Evolutionary conservation across 2,329 filamentous ascomycete genomes (phyloP).

Genomic region (Pseudogymnoascus sp.): DNA sequence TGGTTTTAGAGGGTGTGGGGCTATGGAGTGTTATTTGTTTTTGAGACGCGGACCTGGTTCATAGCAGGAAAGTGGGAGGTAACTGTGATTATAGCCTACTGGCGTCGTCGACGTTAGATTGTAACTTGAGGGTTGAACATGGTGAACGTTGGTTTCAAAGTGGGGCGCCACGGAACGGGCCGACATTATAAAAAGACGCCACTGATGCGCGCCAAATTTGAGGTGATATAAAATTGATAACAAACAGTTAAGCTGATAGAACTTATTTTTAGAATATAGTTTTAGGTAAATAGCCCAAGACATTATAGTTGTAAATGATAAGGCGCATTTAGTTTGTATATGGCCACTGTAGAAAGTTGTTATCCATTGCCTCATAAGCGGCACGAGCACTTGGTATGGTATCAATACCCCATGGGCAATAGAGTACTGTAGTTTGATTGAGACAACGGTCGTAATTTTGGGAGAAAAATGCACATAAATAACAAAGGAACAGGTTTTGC

Average conservation of each 20-base stretch:
- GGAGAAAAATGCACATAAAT: neutral
- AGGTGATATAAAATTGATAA: neutral
- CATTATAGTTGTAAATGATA: no score
- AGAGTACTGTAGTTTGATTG: neutral
- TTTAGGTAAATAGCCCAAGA: no score
- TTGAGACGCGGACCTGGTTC: neutral
- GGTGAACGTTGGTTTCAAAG: neutral
- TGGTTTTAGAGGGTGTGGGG: neutral
- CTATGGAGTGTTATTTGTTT: neutral
- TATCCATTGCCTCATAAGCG: neutral
- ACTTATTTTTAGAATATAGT: neutral
- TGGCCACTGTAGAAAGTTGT: neutral
- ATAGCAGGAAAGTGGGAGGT: no score
- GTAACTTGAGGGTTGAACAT: neutral
- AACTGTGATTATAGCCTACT: neutral
- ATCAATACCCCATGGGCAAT: neutral
- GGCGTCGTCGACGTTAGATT: neutral
- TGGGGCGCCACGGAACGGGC: neutral
- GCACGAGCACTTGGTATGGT: no score
- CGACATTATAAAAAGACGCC: neutral
- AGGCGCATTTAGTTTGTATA: neutral
- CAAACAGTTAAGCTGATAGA: neutral
- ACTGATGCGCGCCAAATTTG: neutral
- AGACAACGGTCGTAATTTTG: neutral
- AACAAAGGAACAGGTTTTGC: neutral